Base-by-base conservation (phyloP, 169 alveolate genomes). In the Eimeria necatrix region DNA sequence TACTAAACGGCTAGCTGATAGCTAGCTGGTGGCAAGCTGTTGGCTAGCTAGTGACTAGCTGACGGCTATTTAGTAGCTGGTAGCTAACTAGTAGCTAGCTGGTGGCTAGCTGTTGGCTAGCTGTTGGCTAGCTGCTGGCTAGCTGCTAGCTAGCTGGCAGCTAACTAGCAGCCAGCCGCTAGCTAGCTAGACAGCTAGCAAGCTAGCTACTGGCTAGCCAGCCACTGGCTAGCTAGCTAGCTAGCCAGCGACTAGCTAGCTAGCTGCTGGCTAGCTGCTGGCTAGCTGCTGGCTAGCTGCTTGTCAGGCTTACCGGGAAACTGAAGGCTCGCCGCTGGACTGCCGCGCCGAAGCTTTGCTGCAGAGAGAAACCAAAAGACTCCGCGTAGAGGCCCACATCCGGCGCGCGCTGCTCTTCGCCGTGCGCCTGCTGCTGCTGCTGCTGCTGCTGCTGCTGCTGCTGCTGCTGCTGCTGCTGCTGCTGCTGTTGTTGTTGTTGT, bases 341-440 rank as follows among this genome's bases (percentile, higher is more conserved):
- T 68, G 78, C 78, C 78, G 78, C 32, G 12, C n/a, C 6, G 78
- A n/a, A n/a, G 32, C n/a, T 7, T n/a, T 68, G 9, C 9, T 68
- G 32, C 12, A 12, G 32, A 68, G 46, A 18, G 78, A 68, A 24
- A 68, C n/a, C 12, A 68, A 68, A 24, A 68, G 78, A 3, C 32
- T 68, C 46, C 46, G 14, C 46, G n/a, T 68, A 18, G 78, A 68
- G 32, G 32, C 78, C n/a, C 78, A 68, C n/a, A 68, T 68, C 78
- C 0, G n/a, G n/a, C 12, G 32, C 41, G 32, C 32, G 12, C 32
- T 68, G 32, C n/a, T 14, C 3, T 24, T 68, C 0, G 78, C 32
- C n/a, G 78, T 68, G 46, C 12, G 78, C 4, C 0, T 8, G 68
- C 78, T 18, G n/a, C 46, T 18, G 41, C 46, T n/a, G 78, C 78